Evolutionary conservation across 1,139 yeast species (phyloP).

Genomic region (Meyerozyma elateridarum): DNA sequence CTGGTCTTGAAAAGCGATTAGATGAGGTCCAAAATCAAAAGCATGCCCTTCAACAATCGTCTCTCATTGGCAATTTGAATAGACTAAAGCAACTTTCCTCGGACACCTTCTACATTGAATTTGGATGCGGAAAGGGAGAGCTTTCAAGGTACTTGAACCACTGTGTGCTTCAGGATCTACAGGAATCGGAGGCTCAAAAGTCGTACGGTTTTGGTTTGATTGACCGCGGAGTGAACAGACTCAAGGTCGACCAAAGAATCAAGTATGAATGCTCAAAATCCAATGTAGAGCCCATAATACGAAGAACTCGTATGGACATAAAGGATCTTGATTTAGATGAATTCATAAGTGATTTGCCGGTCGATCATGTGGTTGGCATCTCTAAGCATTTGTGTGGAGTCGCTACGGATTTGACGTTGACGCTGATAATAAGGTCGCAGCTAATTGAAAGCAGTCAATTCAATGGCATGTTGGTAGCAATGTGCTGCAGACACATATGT

Average conservation of each 20-base stretch:
- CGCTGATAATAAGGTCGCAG: constrained; percentile 52
- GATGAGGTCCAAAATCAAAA: constrained; percentile 54
- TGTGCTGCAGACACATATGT: constrained; percentile 93
- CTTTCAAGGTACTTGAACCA: constrained; percentile 63
- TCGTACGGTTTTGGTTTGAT: constrained; percentile 53
- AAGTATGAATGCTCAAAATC: constrained; percentile 42
- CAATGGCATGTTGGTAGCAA: constrained; percentile 58
- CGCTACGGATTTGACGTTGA: constrained; percentile 81
- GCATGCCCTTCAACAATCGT: constrained; percentile 80
- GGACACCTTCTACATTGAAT: constrained; percentile 54
- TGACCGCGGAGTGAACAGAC: constrained; percentile 73
- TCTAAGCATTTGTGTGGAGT: constrained; percentile 92
- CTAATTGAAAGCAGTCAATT: constrained; percentile 9
- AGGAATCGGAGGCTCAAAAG: constrained; percentile 8
- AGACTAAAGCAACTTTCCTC: constrained; percentile 34
- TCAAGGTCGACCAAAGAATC: constrained; percentile 75
- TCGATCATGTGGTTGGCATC: constrained; percentile 47
- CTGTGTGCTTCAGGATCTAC: constrained; percentile 32
- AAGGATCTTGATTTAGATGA: constrained; percentile 60
- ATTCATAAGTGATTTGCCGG: constrained; percentile 29
- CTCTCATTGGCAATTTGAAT: constrained; percentile 68
- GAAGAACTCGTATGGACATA: constrained; percentile 67
- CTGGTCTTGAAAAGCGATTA: constrained; percentile 34
- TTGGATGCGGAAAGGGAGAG: constrained; percentile 91
- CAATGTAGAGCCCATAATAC: constrained; percentile 30